These are phyloP conservation scores for Bolboschoenus planiculmis DNA, from an alignment of 176 grass and related monocot species.

Conservation along the genomic window DNA sequence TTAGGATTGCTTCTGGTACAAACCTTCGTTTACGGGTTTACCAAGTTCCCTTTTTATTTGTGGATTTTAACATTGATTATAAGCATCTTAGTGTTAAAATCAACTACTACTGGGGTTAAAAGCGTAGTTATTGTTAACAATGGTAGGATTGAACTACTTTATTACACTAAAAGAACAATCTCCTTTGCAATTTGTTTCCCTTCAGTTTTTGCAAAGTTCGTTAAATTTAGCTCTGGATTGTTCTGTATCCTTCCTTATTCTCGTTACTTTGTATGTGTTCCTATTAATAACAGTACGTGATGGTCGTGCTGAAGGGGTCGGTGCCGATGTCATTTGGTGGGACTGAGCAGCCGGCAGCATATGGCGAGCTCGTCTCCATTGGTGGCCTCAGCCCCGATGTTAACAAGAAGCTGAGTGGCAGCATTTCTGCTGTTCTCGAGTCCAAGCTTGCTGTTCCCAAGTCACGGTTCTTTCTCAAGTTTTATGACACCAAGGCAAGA, in stretches of 20 bases:
- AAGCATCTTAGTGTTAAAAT: neutral
- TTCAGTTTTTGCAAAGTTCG: neutral
- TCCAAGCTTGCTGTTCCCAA: conserved; percentile 62
- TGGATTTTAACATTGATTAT: neutral
- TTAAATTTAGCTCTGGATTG: neutral
- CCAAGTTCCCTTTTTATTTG: neutral
- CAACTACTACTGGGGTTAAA: neutral
- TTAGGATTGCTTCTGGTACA: neutral
- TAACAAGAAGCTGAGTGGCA: conserved; percentile 73
- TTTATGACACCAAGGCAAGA: conserved; percentile 66
- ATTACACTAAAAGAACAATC: neutral
- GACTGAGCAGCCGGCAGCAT: conserved; percentile 70
- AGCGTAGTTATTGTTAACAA: neutral
- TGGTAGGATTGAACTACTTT: neutral
- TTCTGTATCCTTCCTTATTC: neutral
- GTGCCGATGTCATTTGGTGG: conserved; percentile 75
- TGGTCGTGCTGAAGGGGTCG: conserved; percentile 71
- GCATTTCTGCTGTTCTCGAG: conserved; percentile 75
- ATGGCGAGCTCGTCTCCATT: conserved; percentile 81
- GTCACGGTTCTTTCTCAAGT: conserved; percentile 85
- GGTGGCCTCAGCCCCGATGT: conserved; percentile 69
- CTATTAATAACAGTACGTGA: conserved; percentile 50
- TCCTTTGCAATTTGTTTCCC: neutral
- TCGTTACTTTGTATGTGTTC: neutral
- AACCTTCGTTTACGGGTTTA: neutral